phyloP scores from a whole-genome alignment of 495 filamentous ascomycete species.

The Paragyromitra xinjiangensis region DNA sequence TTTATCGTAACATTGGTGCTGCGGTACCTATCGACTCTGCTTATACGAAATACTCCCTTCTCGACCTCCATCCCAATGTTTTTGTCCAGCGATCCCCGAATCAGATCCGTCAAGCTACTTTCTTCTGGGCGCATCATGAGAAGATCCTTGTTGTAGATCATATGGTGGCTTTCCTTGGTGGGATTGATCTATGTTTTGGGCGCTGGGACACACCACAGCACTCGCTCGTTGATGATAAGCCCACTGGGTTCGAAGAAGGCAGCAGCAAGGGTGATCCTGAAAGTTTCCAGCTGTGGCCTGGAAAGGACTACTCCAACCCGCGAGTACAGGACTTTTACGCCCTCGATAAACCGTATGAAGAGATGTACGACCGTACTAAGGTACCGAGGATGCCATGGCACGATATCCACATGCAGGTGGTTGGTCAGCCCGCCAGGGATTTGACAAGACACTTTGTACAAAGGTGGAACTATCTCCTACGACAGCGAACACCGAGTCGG shows the following conservation, averaged over 20 bases:
- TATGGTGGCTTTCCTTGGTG: constrained; percentile 93
- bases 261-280: constrained; percentile 81
- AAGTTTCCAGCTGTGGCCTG: constrained; percentile 94
- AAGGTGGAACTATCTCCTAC: constrained; percentile 96
- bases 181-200: constrained; percentile 96
- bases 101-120: constrained; percentile 98
- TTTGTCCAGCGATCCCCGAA: constrained; percentile 96
- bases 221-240: constrained; percentile 87
- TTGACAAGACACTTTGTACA: constrained; percentile 98
- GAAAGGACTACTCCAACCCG: constrained; percentile 98
- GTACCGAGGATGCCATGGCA: constrained; percentile 98
- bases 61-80: constrained; percentile 94
- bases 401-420: constrained; percentile 97
- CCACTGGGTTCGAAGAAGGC: constrained; percentile 87
- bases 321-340: constrained; percentile 93
- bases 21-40: constrained; percentile 99
- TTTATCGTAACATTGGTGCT: constrained; percentile 98
- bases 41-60: constrained; percentile 96
- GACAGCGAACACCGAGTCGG: constrained; percentile 89
- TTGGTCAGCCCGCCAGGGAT: constrained; percentile 93
- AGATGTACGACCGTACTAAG: constrained; percentile 95
- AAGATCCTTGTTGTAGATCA: constrained; percentile 97
- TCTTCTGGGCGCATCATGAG: constrained; percentile 99
- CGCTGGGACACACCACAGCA: constrained; percentile 97
- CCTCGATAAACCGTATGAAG: constrained; percentile 93